Evolutionary conservation across 2,329 filamentous ascomycete species (phyloP).

Genomic region (Aspergillus ruber): DNA sequence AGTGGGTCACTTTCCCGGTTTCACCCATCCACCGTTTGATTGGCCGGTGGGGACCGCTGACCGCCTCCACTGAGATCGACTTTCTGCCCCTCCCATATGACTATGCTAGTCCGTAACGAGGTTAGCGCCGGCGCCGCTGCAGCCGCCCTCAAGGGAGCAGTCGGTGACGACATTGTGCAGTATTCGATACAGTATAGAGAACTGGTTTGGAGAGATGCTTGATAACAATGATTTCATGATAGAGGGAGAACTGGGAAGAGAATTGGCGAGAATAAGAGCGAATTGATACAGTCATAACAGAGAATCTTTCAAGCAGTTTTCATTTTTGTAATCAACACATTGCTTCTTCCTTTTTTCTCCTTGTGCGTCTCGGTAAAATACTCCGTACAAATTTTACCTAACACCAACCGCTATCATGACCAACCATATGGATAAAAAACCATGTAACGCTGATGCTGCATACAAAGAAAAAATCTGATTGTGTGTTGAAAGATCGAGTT

Average conservation of each 20-base stretch:
- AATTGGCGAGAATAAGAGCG: background rate
- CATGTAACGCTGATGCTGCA: no score
- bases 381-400: no score
- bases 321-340: no score
- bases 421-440: no score
- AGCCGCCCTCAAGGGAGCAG: constrained; percentile 15
- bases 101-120: constrained; percentile 3
- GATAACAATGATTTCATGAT: constrained; percentile 3
- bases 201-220: constrained; percentile 1
- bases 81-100: constrained; percentile 8
- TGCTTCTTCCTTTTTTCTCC: no score
- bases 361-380: no score
- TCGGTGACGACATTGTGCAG: constrained; percentile 18
- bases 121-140: constrained; percentile 10
- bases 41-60: no score
- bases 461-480: no score
- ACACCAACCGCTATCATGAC: no score
- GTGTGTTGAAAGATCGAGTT: background rate
- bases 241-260: background rate
- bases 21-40: background rate
- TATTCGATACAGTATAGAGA: constrained; percentile 2
- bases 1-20: background rate
- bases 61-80: no score
- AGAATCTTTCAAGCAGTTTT: no score
- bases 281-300: no score